Percentiles rank a stretch among this genome's conserved stretches.
These are phyloP conservation scores for Filobasidium uniguttulatum DNA, from an alignment of 1,284 basidiomycete species.

Conservation along the genomic window DNA sequence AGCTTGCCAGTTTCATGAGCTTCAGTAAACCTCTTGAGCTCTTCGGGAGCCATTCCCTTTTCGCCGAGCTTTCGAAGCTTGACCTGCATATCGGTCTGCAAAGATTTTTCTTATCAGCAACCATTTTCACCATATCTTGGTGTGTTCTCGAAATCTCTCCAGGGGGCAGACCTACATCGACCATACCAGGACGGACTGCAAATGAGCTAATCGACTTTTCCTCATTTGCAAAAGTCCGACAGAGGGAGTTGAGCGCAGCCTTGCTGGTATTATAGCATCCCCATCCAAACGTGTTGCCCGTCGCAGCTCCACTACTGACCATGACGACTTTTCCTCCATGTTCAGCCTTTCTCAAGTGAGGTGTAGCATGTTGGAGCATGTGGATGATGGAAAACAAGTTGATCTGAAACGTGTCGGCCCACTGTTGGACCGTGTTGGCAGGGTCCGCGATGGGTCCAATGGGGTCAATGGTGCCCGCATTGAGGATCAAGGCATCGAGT, in stretches of 20 bases:
- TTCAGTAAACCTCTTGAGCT: conserved; percentile 36
- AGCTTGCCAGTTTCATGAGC: conserved; percentile 39
- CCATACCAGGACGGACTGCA: conserved; percentile 42
- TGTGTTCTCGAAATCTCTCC: no score
- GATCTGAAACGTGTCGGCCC: conserved; percentile 29
- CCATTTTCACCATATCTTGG: conserved; percentile 17
- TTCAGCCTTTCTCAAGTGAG: conserved; percentile 31
- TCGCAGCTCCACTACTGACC: conserved; percentile 42
- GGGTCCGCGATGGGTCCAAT: conserved; percentile 13
- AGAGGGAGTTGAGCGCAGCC: conserved; percentile 42
- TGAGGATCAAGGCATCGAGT: conserved; percentile 41
- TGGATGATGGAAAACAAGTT: conserved; percentile 43
- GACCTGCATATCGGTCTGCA: conserved; percentile 31
- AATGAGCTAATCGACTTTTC: conserved; percentile 39
- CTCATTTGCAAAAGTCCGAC: conserved; percentile 41
- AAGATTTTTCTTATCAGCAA: background rate
- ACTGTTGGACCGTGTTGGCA: conserved; percentile 11
- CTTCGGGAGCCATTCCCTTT: conserved; percentile 31
- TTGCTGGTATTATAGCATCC: conserved; percentile 39
- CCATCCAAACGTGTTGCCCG: conserved; percentile 40
- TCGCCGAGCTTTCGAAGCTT: conserved; percentile 29
- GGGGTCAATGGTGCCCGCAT: conserved; percentile 40
- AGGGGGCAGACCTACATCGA: conserved; percentile 32
- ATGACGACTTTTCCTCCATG: conserved; percentile 37
- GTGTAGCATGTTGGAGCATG: conserved; percentile 39